phyloP scores from a whole-genome alignment of 1,284 basidiomycete genomes.

The Sporisorium sorghi region DNA sequence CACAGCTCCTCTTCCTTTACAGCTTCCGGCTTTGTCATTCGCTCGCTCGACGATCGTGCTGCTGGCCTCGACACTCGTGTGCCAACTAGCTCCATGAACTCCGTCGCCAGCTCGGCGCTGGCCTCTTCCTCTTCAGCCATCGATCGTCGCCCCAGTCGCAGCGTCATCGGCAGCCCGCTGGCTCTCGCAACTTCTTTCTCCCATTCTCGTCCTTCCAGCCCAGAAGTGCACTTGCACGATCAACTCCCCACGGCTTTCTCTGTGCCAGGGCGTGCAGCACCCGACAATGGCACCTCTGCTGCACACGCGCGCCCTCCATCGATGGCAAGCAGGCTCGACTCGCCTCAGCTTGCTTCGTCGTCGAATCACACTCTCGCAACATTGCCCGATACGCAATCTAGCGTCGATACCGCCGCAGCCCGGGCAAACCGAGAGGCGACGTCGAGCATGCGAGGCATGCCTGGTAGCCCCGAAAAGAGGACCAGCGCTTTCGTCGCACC shows the following conservation, averaged over 20 bases:
- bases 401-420: neutral
- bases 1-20: slow-evolving; percentile 32
- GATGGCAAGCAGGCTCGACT: slow-evolving; percentile 15
- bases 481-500: slow-evolving; percentile 3
- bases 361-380: neutral
- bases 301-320: slow-evolving; percentile 1
- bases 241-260: neutral
- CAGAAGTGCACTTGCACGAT: slow-evolving; percentile 6
- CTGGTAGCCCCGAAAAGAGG: slow-evolving; percentile 18
- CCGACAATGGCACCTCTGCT: neutral
- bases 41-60: slow-evolving; percentile 17
- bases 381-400: neutral
- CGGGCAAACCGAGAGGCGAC: slow-evolving; percentile 19
- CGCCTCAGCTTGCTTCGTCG: slow-evolving; percentile 5
- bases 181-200: slow-evolving; percentile 9
- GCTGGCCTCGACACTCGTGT: neutral
- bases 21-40: slow-evolving; percentile 6
- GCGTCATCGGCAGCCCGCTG: slow-evolving; percentile 20
- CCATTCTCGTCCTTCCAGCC: slow-evolving; percentile 12
- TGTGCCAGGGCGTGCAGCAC: neutral
- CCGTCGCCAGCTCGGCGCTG: slow-evolving; percentile 4
- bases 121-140: slow-evolving; percentile 1
- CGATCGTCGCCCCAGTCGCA: slow-evolving; percentile 19
- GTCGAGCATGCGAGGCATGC: slow-evolving; percentile 27
- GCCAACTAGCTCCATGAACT: slow-evolving; percentile 16